phyloP scores from a whole-genome alignment of 352 stramenopile genomes.

The Globisporangium nodosum region DNA sequence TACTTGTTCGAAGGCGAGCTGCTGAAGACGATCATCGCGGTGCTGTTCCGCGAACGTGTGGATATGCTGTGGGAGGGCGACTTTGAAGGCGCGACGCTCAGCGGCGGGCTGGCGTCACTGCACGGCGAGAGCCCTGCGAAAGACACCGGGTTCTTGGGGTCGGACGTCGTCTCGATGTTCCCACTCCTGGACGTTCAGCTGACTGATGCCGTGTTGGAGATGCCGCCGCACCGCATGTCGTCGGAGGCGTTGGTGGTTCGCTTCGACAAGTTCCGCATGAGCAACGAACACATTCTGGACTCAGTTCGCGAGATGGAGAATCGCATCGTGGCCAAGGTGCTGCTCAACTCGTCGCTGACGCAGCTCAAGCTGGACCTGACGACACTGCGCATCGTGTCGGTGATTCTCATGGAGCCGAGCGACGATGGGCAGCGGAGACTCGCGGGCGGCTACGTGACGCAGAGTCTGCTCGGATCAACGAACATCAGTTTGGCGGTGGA shows the following conservation, averaged over 20 bases:
- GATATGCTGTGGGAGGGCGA: conserved; percentile 73
- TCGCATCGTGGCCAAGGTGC: conserved; percentile 72
- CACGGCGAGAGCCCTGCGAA: conserved; percentile 4
- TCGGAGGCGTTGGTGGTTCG: conserved; percentile 66
- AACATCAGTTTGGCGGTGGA: conserved; percentile 50
- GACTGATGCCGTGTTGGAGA: conserved; percentile 63
- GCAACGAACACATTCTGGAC: conserved; percentile 57
- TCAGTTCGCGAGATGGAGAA: conserved; percentile 68
- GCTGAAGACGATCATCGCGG: conserved; percentile 48
- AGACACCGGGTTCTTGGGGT: conserved; percentile 32
- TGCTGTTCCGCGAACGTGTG: conserved; percentile 53
- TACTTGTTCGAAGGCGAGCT: conserved; percentile 71
- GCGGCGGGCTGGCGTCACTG: conserved; percentile 5
- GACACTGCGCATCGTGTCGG: conserved; percentile 65
- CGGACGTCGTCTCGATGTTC: conserved; percentile 81
- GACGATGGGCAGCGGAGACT: conserved; percentile 22
- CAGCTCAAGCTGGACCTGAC: conserved; percentile 63
- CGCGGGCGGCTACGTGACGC: conserved; percentile 38
- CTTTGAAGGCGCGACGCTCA: conserved; percentile 46
- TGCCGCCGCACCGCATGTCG: conserved; percentile 76
- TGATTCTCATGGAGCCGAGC: conserved; percentile 56
- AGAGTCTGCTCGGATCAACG: conserved; percentile 72
- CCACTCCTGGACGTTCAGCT: conserved; percentile 67
- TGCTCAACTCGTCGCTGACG: conserved; percentile 78
- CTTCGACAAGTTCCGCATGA: conserved; percentile 58